These are phyloP conservation scores for Sporothrix pseudoabietina DNA, from an alignment of 2,329 filamentous ascomycete genomes.

Conservation along the genomic window DNA sequence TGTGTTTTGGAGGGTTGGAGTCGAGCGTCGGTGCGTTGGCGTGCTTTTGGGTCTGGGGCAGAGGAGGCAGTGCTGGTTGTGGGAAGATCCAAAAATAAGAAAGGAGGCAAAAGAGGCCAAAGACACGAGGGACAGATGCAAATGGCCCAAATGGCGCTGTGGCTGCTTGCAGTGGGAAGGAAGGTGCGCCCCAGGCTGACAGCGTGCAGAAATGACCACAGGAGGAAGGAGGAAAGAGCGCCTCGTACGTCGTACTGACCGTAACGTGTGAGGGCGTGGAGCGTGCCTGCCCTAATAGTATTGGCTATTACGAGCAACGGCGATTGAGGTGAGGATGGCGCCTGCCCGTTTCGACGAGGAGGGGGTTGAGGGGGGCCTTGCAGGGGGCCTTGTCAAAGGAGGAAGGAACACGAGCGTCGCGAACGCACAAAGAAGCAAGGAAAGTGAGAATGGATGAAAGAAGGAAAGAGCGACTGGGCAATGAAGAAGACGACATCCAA, in stretches of 20 bases:
- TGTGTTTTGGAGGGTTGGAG: slow-evolving; percentile 15
- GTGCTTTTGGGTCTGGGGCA: not conserved
- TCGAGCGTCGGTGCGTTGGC: not conserved
- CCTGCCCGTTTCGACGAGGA: slow-evolving; percentile 11
- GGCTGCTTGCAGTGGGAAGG: not conserved
- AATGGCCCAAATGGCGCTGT: not conserved
- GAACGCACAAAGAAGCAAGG: not conserved
- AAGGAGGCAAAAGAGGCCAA: not conserved
- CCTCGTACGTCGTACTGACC: slow-evolving; percentile 1
- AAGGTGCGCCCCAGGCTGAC: slow-evolving; percentile 11
- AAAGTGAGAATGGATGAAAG: not conserved
- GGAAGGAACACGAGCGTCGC: slow-evolving; percentile 17
- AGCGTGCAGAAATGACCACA: not conserved
- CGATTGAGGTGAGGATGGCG: slow-evolving; percentile 2
- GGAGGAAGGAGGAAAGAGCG: slow-evolving; percentile 17
- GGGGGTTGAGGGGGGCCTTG: not conserved
- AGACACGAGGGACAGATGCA: not conserved
- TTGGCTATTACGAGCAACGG: not conserved
- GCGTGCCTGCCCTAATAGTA: not conserved
- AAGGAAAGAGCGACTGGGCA: slow-evolving; percentile 14
- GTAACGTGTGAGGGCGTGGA: not conserved
- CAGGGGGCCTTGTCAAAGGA: slow-evolving; percentile 2
- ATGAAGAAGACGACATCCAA: not conserved
- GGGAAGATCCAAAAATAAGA: slow-evolving; percentile 19
- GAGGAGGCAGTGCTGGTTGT: slow-evolving; percentile 6